Evolutionary conservation across 2,329 filamentous ascomycete genomes (phyloP).

Genomic region (Sarocladium kiliense): DNA sequence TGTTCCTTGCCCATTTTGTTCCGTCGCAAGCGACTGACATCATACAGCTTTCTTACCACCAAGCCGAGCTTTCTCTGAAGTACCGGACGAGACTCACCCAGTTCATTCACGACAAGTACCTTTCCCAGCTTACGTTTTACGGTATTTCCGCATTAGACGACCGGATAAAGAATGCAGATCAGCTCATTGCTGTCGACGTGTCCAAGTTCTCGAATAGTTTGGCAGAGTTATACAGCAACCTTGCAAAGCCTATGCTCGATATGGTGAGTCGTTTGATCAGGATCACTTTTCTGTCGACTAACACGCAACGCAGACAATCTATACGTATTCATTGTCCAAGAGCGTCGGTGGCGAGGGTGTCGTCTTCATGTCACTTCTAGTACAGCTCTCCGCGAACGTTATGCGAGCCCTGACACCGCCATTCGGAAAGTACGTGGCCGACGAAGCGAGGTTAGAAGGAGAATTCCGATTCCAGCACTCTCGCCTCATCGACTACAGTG

Average conservation of each 20-base stretch:
- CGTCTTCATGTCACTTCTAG: conserved; percentile 89
- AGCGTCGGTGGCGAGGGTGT: conserved; percentile 95
- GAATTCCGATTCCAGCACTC: conserved; percentile 97
- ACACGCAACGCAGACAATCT: conserved; percentile 58
- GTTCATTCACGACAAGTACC: conserved; percentile 89
- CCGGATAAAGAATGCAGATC: conserved; percentile 96
- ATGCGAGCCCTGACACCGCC: conserved; percentile 95
- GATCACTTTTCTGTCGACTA: conserved; percentile 12
- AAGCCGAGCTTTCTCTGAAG: conserved; percentile 87
- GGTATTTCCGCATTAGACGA: conserved; percentile 92
- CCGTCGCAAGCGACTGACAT: background rate
- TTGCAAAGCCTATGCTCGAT: conserved; percentile 90
- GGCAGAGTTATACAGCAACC: conserved; percentile 91
- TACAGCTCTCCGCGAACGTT: conserved; percentile 85
- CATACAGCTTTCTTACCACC: conserved; percentile 81
- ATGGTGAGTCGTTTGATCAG: conserved; percentile 52
- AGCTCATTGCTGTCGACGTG: conserved; percentile 94
- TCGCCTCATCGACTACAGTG: conserved; percentile 88
- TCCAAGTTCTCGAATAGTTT: conserved; percentile 94
- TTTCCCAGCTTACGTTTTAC: conserved; percentile 98
- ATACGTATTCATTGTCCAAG: conserved; percentile 88
- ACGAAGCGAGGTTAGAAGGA: conserved; percentile 89
- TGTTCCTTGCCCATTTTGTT: conserved; percentile 20
- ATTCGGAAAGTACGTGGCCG: conserved; percentile 95
- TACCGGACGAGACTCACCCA: conserved; percentile 93